Conservation (phyloP, 2,329 filamentous ascomycete genomes). For the Fusarium odoratissimum region DNA sequence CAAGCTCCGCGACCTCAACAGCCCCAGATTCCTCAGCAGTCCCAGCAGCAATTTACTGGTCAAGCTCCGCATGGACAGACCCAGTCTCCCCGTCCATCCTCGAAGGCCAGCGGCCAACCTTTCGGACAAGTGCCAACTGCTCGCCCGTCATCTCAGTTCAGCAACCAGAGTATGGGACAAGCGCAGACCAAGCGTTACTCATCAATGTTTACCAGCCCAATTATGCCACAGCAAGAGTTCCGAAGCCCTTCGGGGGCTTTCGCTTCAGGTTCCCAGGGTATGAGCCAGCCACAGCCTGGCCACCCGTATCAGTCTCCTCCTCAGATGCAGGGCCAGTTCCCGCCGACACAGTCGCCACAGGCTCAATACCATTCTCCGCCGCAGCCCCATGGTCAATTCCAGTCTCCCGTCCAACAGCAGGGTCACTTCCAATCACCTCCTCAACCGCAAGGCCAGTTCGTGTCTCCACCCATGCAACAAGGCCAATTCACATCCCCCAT, state of each 20-base stretch:
- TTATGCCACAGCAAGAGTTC: constrained; percentile 32
- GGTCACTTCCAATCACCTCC: constrained; percentile 10
- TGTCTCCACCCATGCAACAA: neutral
- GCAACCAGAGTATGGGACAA: constrained; percentile 20
- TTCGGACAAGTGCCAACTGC: constrained; percentile 24
- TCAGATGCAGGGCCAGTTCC: constrained; percentile 10
- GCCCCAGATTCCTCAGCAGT: neutral
- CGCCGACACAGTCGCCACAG: neutral
- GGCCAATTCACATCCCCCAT: constrained; percentile 5
- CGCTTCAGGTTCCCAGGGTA: constrained; percentile 7
- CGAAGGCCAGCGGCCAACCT: constrained; percentile 24
- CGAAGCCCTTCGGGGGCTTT: constrained; percentile 8
- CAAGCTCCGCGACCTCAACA: constrained; percentile 13
- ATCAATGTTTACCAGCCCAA: constrained; percentile 32
- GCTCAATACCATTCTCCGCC: neutral
- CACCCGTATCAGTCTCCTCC: constrained; percentile 20
- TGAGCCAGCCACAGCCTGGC: constrained; percentile 17
- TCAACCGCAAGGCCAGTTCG: constrained; percentile 9
- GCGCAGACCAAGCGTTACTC: constrained; percentile 34
- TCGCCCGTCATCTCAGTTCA: constrained; percentile 31
- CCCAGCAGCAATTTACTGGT: constrained; percentile 15
- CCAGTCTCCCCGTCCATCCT: constrained; percentile 17
- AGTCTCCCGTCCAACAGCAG: neutral
- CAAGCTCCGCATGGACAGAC: constrained; percentile 16
- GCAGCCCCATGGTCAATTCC: constrained; percentile 12